These are phyloP conservation scores for Ascocoryne sarcoides DNA, from an alignment of 2,329 filamentous ascomycete genomes.

Conservation along the genomic window DNA sequence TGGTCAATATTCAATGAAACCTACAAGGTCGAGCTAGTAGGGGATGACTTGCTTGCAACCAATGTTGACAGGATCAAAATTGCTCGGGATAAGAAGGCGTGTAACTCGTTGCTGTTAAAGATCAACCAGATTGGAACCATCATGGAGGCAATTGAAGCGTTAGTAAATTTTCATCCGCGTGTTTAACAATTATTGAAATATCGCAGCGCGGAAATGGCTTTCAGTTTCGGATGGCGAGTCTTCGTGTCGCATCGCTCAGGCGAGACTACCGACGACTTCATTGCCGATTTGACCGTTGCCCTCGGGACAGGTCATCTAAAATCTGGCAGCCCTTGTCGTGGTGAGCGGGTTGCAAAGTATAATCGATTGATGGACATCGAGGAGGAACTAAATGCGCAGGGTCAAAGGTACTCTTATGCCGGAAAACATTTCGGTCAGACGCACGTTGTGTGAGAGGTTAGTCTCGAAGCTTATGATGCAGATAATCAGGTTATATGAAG, in stretches of 20 bases:
- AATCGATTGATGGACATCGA: slow-evolving; percentile 38
- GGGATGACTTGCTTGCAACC: slow-evolving; percentile 34
- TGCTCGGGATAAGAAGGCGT: slow-evolving; percentile 32
- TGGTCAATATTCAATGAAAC: slow-evolving; percentile 31
- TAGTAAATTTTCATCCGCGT: slow-evolving; percentile 9
- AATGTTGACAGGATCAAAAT: slow-evolving; percentile 30
- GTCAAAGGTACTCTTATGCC: slow-evolving; percentile 22
- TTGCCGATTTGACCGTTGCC: slow-evolving; percentile 34
- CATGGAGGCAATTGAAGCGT: slow-evolving; percentile 33
- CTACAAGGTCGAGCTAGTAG: slow-evolving; percentile 27
- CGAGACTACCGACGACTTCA: slow-evolving; percentile 36
- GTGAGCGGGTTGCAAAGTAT: slow-evolving; percentile 36
- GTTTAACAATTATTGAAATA: neutral
- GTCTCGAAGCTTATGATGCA: too few species aligned
- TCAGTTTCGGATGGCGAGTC: slow-evolving; percentile 29
- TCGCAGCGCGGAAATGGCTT: slow-evolving; percentile 11
- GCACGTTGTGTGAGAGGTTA: too few species aligned
- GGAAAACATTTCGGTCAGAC: slow-evolving; percentile 23
- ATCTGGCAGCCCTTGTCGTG: slow-evolving; percentile 32
- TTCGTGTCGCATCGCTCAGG: slow-evolving; percentile 36
- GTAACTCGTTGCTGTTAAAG: slow-evolving; percentile 34
- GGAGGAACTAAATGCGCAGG: slow-evolving; percentile 22
- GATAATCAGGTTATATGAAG: too few species aligned
- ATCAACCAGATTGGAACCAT: slow-evolving; percentile 37
- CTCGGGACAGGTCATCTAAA: slow-evolving; percentile 34